Evolutionary conservation across 768 basidiomycete species (phyloP).

Genomic region (Xerocomellus amylosporus): DNA sequence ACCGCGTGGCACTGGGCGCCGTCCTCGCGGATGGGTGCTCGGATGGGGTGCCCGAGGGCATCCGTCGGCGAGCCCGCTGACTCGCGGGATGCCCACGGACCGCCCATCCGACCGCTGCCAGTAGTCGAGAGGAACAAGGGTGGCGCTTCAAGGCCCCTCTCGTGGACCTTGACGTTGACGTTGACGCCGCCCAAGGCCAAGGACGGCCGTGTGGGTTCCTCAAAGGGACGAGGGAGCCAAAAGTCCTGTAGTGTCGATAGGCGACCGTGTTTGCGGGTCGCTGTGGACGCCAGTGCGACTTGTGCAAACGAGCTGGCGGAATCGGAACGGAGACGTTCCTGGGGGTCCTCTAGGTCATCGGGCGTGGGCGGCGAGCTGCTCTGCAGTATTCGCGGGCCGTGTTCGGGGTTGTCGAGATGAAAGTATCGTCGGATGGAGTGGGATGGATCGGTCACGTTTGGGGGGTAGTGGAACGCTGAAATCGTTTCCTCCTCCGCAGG

Average conservation of each 20-base stretch:
- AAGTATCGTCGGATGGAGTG: slow-evolving; percentile 1
- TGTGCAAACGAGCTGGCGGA: slow-evolving; percentile 17
- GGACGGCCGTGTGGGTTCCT: slow-evolving; percentile 3
- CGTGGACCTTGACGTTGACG: slow-evolving; percentile 13
- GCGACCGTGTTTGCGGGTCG: neutral
- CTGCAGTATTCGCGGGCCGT: slow-evolving; percentile 1
- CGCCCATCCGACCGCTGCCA: neutral
- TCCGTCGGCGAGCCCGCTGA: neutral
- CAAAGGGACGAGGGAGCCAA: slow-evolving; percentile 20
- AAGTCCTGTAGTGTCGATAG: slow-evolving; percentile 18
- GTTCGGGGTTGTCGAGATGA: neutral
- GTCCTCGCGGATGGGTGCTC: neutral
- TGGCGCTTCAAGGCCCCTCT: slow-evolving; percentile 15
- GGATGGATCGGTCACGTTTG: neutral
- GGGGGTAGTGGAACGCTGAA: neutral
- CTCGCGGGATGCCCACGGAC: neutral
- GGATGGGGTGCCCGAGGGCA: slow-evolving; percentile 1
- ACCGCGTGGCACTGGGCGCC: neutral
- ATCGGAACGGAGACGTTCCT: slow-evolving; percentile 6
- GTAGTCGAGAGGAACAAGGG: slow-evolving; percentile 5
- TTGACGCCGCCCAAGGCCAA: neutral
- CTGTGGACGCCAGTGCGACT: slow-evolving; percentile 17
- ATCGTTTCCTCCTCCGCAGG: slow-evolving; percentile 3
- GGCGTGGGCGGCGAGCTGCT: neutral
- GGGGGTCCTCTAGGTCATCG: neutral